phyloP scores from a whole-genome alignment of 345 rosid genomes.

The Linum tenue region DNA sequence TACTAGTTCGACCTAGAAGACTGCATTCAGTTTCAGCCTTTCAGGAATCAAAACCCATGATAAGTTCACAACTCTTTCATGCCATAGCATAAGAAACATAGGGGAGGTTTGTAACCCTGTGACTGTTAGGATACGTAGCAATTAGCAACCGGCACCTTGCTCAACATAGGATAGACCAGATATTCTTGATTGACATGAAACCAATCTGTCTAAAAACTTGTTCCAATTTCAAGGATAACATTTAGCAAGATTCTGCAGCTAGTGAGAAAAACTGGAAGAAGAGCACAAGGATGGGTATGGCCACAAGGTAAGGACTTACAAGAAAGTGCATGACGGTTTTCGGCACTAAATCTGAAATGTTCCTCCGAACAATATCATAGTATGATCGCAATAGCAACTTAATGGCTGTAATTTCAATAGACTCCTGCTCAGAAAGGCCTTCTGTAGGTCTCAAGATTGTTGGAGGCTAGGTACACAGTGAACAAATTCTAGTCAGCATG shows the following conservation, averaged over 20 bases:
- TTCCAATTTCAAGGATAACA: neutral
- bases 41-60: too few relatives aligned
- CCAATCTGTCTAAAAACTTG: too few relatives aligned
- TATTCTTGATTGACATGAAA: too few relatives aligned
- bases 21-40: too few relatives aligned
- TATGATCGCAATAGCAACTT: conserved; percentile 81
- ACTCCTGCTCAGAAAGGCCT: conserved; percentile 76
- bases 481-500: conserved; percentile 2
- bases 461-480: conserved; percentile 58
- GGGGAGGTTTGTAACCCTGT: too few relatives aligned
- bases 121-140: too few relatives aligned
- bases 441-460: conserved; percentile 75
- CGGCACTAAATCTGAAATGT: conserved; percentile 76
- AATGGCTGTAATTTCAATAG: conserved; percentile 63
- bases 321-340: conserved; percentile 98
- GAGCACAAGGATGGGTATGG: neutral
- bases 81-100: too few relatives aligned
- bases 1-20: too few relatives aligned
- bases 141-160: too few relatives aligned
- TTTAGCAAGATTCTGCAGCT: neutral
- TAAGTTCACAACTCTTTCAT: too few relatives aligned
- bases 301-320: conserved; percentile 30
- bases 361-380: conserved; percentile 91
- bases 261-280: neutral
- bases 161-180: too few relatives aligned